Evolutionary conservation across 1,284 basidiomycete species (phyloP).

Genomic region (Ganoderma boninense): DNA sequence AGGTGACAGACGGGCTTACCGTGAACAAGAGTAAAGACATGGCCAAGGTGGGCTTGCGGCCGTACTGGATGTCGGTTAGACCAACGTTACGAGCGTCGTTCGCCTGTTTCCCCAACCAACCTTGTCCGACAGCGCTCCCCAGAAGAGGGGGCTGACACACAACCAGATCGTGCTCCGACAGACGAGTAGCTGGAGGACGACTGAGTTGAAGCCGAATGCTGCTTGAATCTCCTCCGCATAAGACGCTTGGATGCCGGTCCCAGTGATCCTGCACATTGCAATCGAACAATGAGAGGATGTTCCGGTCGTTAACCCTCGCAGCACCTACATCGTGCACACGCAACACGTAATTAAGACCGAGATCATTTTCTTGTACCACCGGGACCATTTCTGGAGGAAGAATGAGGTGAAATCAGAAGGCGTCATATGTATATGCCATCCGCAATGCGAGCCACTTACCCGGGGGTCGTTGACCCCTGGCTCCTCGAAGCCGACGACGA

Average conservation of each 20-base stretch:
- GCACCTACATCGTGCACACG: neutral
- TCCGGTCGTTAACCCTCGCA: neutral
- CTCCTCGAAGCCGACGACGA: conserved; percentile 2
- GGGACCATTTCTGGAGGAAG: conserved; percentile 2
- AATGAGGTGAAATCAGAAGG: neutral
- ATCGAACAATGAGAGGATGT: neutral
- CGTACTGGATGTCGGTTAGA: neutral
- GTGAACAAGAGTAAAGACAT: neutral
- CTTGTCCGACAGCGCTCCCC: conserved; percentile 4
- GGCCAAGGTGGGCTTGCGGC: neutral
- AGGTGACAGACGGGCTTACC: neutral
- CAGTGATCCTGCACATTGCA: neutral
- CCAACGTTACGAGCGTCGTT: neutral
- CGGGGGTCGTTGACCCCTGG: neutral
- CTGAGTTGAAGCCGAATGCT: neutral
- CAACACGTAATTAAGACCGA: neutral
- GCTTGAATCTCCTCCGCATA: neutral
- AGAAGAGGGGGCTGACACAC: neutral
- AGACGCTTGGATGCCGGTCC: neutral
- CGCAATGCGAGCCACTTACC: neutral
- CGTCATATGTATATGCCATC: neutral
- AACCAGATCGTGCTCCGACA: neutral
- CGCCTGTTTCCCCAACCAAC: neutral
- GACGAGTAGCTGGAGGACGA: neutral
- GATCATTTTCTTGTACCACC: neutral